Conservation (phyloP, 2,329 filamentous ascomycete species). For the Colletotrichum sp. region DNA sequence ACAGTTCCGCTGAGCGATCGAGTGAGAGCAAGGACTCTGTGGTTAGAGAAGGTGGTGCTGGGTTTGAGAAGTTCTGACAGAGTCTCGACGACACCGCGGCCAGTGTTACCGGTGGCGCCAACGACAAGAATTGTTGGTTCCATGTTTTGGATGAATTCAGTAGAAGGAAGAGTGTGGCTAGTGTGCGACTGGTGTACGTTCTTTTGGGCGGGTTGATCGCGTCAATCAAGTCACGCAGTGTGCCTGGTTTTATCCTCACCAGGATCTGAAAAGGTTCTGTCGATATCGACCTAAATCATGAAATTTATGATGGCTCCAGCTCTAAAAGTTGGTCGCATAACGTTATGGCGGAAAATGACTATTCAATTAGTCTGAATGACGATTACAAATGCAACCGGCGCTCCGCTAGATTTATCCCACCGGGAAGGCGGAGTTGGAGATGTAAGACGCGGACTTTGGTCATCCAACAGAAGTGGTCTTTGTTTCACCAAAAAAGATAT, state of each 20-base stretch:
- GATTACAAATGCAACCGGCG: neutral
- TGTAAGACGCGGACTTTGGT: neutral
- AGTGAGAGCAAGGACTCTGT: conserved; percentile 25
- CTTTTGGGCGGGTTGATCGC: neutral
- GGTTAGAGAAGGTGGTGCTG: neutral
- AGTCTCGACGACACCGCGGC: conserved; percentile 29
- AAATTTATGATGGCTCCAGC: neutral
- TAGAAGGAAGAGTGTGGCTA: neutral
- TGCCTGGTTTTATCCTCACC: neutral
- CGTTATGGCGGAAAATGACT: neutral
- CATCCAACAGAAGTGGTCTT: neutral
- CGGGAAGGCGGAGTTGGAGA: neutral
- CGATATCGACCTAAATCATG: neutral
- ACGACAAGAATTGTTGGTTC: conserved; percentile 37
- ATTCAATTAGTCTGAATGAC: neutral
- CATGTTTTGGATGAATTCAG: conserved; percentile 24
- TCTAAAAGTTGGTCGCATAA: neutral
- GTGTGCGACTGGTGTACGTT: neutral
- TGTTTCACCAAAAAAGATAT: neutral
- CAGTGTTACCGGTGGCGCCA: conserved; percentile 44
- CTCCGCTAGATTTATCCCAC: neutral
- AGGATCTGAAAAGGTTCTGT: neutral
- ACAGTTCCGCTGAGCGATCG: conserved; percentile 11
- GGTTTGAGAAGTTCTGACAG: conserved; percentile 27
- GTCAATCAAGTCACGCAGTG: neutral